These are phyloP conservation scores for Leccinum disarticulatum DNA, from an alignment of 768 basidiomycete species.

Conservation along the genomic window DNA sequence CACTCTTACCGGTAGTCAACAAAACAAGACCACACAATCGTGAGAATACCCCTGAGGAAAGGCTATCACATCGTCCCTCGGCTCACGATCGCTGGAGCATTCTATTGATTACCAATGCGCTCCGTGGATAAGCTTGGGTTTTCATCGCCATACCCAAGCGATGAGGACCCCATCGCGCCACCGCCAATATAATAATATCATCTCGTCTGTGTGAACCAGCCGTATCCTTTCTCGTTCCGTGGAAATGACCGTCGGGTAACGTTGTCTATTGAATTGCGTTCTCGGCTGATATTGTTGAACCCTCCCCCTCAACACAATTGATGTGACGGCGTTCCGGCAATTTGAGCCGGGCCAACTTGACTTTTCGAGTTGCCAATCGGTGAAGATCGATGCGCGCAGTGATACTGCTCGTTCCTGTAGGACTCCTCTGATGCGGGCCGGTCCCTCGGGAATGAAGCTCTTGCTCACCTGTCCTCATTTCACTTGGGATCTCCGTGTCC, in stretches of 20 bases:
- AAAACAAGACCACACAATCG: constrained; percentile 14
- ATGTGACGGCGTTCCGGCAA: background rate
- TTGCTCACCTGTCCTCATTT: constrained; percentile 5
- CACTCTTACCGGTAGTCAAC: background rate
- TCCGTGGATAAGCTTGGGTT: background rate
- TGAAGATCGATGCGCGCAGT: constrained; percentile 1
- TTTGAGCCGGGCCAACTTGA: background rate
- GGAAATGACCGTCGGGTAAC: background rate
- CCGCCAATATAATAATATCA: background rate
- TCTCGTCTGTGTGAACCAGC: constrained; percentile 1
- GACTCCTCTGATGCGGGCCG: background rate
- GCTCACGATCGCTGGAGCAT: background rate
- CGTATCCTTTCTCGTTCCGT: background rate
- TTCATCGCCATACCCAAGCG: background rate
- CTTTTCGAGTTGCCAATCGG: background rate
- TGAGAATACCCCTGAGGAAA: background rate
- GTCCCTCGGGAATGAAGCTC: constrained; percentile 18
- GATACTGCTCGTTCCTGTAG: background rate
- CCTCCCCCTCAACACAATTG: background rate
- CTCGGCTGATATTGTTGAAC: background rate
- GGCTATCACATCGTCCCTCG: constrained; percentile 13
- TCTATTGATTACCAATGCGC: constrained; percentile 1
- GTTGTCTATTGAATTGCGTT: constrained; percentile 3
- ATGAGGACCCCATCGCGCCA: background rate
- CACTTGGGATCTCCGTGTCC: constrained; percentile 7